Conservation (phyloP, 345 rosid genomes). For the Rubroshorea leprosula region DNA sequence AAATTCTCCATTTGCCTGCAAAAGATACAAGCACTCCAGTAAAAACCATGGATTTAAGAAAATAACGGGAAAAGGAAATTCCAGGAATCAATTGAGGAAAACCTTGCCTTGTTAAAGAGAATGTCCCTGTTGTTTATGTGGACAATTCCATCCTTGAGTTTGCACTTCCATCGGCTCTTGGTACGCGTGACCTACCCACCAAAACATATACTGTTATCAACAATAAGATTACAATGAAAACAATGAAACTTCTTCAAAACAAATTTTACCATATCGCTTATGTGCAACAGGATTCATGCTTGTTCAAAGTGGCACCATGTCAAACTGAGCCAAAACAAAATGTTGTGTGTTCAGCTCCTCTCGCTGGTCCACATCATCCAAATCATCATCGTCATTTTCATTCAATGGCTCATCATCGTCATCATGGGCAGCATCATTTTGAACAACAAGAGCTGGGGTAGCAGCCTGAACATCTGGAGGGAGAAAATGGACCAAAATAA, state of each 20-base stretch:
- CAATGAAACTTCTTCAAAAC: no score
- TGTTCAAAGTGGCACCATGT: neutral
- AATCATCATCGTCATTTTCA: constrained; percentile 74
- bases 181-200: constrained; percentile 72
- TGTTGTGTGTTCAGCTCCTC: neutral
- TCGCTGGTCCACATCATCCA: neutral
- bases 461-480: constrained; percentile 64
- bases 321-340: neutral
- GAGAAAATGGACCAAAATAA: constrained; percentile 6
- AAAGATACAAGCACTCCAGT: constrained; percentile 11
- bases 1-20: constrained; percentile 90
- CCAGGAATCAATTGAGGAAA: neutral
- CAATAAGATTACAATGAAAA: neutral
- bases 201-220: neutral
- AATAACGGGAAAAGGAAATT: neutral
- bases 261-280: no score
- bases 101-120: constrained; percentile 76
- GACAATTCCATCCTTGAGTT: constrained; percentile 88
- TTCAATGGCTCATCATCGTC: constrained; percentile 86
- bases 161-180: constrained; percentile 92
- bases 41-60: neutral
- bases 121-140: constrained; percentile 87
- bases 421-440: constrained; percentile 54
- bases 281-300: no score
- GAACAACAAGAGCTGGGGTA: constrained; percentile 56